Conservation (phyloP, 805 yeast genomes). For the Jamesozyma hellenica region DNA sequence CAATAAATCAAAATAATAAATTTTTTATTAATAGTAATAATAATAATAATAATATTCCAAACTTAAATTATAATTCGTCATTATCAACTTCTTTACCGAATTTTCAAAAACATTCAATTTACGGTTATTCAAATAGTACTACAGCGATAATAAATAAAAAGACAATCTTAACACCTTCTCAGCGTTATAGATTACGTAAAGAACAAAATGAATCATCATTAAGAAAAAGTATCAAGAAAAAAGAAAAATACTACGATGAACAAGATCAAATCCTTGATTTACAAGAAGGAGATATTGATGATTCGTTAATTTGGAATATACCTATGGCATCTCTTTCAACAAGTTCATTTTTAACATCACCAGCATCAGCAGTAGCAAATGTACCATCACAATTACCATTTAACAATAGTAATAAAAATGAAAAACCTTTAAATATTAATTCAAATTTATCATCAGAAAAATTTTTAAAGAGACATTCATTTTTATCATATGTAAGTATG, state of each 20-base stretch:
- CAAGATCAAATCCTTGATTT: slow-evolving; percentile 14
- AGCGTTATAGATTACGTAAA: slow-evolving; percentile 32
- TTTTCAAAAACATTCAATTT: slow-evolving; percentile 2
- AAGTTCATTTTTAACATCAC: slow-evolving; percentile 17
- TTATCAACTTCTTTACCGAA: not conserved
- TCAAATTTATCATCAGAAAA: not conserved
- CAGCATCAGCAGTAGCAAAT: not conserved
- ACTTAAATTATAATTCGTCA: slow-evolving; percentile 2
- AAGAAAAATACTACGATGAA: slow-evolving; percentile 34
- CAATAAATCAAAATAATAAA: slow-evolving; percentile 1
- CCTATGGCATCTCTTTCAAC: slow-evolving; percentile 37
- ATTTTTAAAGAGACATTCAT: not conserved
- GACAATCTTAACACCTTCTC: slow-evolving; percentile 33
- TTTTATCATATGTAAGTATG: not conserved
- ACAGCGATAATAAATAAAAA: slow-evolving; percentile 8
- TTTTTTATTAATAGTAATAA: slow-evolving; percentile 2
- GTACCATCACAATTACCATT: not conserved
- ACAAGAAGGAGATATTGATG: slow-evolving; percentile 30
- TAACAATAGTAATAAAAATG: not conserved
- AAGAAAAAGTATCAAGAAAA: slow-evolving; percentile 26
- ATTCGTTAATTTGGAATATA: slow-evolving; percentile 40
- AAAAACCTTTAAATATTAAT: not conserved
- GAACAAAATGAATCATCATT: slow-evolving; percentile 30
- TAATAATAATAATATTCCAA: slow-evolving; percentile 5
- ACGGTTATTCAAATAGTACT: slow-evolving; percentile 9